Conservation (phyloP, 1,284 basidiomycete species). For the Malassezia caprae region DNA sequence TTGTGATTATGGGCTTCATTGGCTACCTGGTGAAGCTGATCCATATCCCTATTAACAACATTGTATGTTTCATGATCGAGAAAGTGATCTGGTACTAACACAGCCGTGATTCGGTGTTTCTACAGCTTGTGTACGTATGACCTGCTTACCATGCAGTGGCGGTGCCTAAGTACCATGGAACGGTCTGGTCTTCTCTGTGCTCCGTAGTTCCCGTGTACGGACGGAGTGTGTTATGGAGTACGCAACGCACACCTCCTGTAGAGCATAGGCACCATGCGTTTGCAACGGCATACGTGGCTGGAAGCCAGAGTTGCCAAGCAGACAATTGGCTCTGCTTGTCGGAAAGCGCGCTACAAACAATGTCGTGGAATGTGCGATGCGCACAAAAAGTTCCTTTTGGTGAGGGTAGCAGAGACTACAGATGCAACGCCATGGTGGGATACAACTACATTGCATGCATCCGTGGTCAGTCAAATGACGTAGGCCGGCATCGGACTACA, state of each 20-base stretch:
- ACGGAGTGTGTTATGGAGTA: not conserved
- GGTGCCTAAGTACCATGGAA: conserved; percentile 8
- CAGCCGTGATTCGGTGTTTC: not conserved
- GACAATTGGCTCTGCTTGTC: not conserved
- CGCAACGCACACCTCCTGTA: not conserved
- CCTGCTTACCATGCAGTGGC: conserved; percentile 11
- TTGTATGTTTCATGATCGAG: conserved; percentile 29
- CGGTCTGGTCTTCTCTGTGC: not conserved
- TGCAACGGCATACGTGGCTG: not conserved
- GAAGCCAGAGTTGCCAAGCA: not conserved
- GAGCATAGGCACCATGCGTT: not conserved
- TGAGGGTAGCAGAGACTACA: conserved; percentile 10
- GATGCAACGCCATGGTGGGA: conserved; percentile 5
- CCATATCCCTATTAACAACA: conserved; percentile 48
- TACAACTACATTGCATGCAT: conserved; percentile 18
- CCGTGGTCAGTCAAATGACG: conserved; percentile 1
- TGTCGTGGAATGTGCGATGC: not conserved
- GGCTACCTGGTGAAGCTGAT: conserved; percentile 49
- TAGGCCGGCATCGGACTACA: not conserved
- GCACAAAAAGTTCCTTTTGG: conserved; percentile 7
- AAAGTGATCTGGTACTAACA: conserved; percentile 1
- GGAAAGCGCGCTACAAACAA: not conserved
- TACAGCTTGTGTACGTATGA: conserved; percentile 18
- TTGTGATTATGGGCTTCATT: conserved; percentile 48
- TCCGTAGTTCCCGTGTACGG: not conserved